Evolutionary conservation across 768 basidiomycete species (phyloP).

Genomic region (Leccinellum luteum): DNA sequence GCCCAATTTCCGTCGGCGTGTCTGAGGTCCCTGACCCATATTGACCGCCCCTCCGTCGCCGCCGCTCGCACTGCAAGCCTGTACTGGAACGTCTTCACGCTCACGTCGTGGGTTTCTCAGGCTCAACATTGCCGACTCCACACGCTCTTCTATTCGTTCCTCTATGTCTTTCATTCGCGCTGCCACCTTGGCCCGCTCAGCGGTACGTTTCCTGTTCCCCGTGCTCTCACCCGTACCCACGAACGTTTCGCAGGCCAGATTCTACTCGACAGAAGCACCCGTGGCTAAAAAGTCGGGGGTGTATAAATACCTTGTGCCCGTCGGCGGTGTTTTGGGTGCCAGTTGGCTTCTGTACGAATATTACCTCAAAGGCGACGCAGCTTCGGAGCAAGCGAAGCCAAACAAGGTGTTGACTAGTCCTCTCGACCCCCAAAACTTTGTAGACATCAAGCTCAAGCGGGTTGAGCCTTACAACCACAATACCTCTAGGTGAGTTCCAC

Average conservation of each 20-base stretch:
- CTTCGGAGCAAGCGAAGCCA: conserved; percentile 39
- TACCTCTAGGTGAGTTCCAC: conserved; percentile 59
- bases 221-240: not conserved
- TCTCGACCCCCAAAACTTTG: conserved; percentile 70
- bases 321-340: conserved; percentile 39
- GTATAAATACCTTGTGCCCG: conserved; percentile 41
- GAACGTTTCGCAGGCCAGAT: conserved; percentile 33
- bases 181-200: conserved; percentile 40
- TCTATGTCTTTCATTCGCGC: conserved; percentile 46
- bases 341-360: conserved; percentile 51
- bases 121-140: not conserved
- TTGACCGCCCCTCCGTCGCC: not conserved
- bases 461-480: conserved; percentile 93
- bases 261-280: conserved; percentile 46
- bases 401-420: conserved; percentile 53
- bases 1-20: conserved; percentile 20
- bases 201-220: conserved; percentile 28
- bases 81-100: not conserved
- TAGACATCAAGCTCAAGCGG: conserved; percentile 80
- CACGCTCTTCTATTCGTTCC: not conserved
- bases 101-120: conserved; percentile 11
- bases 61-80: not conserved
- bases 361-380: conserved; percentile 31
- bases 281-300: conserved; percentile 48
- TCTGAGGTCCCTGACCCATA: conserved; percentile 18